Percentiles rank a stretch among this genome's conserved stretches.
Evolutionary conservation across 2,329 filamentous ascomycete genomes (phyloP).

Genomic region (Orbilia oligospora): DNA sequence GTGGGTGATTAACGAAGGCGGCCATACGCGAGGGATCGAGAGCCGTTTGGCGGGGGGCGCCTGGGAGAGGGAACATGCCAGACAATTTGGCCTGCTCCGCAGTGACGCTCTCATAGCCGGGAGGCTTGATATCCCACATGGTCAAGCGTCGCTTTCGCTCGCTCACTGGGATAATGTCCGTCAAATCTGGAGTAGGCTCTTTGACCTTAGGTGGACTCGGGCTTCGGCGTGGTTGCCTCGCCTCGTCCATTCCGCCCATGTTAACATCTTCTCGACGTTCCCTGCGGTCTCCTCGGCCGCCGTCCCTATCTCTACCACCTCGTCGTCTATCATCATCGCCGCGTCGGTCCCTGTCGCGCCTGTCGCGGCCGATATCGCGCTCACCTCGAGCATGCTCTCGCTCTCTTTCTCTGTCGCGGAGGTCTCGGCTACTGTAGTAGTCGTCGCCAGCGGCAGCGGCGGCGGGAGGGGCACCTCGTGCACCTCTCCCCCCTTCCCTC

Average conservation of each 20-base stretch:
- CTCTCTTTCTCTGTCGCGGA: slow-evolving; percentile 83
- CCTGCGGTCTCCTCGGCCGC: slow-evolving; percentile 70
- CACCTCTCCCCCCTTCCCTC: slow-evolving; percentile 63
- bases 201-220: slow-evolving; percentile 89
- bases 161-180: slow-evolving; percentile 83
- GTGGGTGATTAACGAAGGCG: slow-evolving; percentile 94
- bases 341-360: slow-evolving; percentile 72
- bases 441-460: slow-evolving; percentile 77
- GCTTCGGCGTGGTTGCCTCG: slow-evolving; percentile 77
- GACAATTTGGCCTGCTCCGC: slow-evolving; percentile 98
- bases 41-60: slow-evolving; percentile 91
- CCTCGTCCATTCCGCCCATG: slow-evolving; percentile 66
- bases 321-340: slow-evolving; percentile 68
- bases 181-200: slow-evolving; percentile 95
- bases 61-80: slow-evolving; percentile 95
- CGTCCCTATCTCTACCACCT: slow-evolving; percentile 70
- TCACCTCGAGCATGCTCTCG: slow-evolving; percentile 75
- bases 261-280: slow-evolving; percentile 69
- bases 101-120: slow-evolving; percentile 97
- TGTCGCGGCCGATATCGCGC: slow-evolving; percentile 72
- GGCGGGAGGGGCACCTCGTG: slow-evolving; percentile 69
- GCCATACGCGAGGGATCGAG: slow-evolving; percentile 96
- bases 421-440: slow-evolving; percentile 75
- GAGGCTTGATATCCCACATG: slow-evolving; percentile 99
- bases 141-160: slow-evolving; percentile 92